Conservation (phyloP, 768 basidiomycete genomes). For the Collybia mongolica region DNA sequence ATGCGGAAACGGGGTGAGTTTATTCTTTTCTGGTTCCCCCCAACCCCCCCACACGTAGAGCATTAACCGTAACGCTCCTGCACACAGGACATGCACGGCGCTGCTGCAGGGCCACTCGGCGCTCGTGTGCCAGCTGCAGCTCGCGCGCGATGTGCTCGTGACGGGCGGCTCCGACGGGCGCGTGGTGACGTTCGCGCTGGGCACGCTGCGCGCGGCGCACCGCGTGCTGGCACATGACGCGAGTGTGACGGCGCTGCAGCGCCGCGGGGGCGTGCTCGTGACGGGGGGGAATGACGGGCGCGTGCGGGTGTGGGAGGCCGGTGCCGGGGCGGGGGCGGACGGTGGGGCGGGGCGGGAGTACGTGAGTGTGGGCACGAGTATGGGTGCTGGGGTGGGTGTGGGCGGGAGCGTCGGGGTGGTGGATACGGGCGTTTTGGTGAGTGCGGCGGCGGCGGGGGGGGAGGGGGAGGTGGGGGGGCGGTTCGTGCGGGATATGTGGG, state of each 20-base stretch:
- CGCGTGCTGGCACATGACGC: constrained; percentile 89
- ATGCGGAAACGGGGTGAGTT: constrained; percentile 77
- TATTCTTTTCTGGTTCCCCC: not conserved
- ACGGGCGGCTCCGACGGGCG: constrained; percentile 91
- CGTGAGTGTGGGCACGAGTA: too few relatives aligned
- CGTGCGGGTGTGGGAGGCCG: constrained; percentile 69
- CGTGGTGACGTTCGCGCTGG: constrained; percentile 41
- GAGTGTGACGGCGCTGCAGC: constrained; percentile 83
- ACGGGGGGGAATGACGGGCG: constrained; percentile 86
- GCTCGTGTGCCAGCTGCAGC: constrained; percentile 88
- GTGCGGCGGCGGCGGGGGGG: too few relatives aligned
- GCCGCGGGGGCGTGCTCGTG: constrained; percentile 79
- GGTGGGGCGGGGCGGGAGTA: too few relatives aligned
- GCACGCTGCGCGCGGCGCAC: constrained; percentile 39
- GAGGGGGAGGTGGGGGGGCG: constrained; percentile 32
- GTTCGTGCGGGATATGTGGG: constrained; percentile 75
- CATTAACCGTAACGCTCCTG: too few relatives aligned
- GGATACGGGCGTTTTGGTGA: too few relatives aligned
- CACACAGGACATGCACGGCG: constrained; percentile 70
- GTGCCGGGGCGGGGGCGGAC: constrained; percentile 9
- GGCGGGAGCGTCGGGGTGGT: too few relatives aligned
- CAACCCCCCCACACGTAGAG: constrained; percentile 2
- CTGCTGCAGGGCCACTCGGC: constrained; percentile 90
- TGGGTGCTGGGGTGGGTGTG: too few relatives aligned
- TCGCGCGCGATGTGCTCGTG: constrained; percentile 58